These are phyloP conservation scores for Plasmodium knowlesi DNA, from an alignment of 169 alveolate species.

Conservation along the genomic window DNA sequence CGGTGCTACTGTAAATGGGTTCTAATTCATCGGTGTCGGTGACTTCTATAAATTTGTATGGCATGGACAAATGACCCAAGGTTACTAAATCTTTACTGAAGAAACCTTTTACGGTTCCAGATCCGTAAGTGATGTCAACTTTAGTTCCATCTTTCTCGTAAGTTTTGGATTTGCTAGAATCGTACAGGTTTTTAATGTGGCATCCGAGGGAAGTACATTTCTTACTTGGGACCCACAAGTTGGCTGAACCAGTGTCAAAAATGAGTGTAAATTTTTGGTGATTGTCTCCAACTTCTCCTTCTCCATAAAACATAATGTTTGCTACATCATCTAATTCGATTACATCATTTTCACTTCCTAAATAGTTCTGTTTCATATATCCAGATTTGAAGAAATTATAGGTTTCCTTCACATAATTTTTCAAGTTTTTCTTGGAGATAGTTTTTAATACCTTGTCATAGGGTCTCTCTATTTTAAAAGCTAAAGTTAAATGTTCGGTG, in stretches of 20 bases:
- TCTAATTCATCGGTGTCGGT: conserved; percentile 64
- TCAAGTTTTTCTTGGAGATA: conserved; percentile 18
- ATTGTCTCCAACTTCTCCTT: conserved; percentile 50
- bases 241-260: conserved; percentile 87
- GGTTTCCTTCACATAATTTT: conserved; percentile 26
- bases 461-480: conserved; percentile 41
- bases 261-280: conserved; percentile 34
- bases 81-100: conserved; percentile 78
- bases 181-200: conserved; percentile 77
- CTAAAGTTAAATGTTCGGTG: conserved; percentile 20
- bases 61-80: conserved; percentile 71
- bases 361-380: conserved; percentile 1
- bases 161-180: conserved; percentile 78
- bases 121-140: conserved; percentile 82
- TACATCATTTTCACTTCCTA: conserved; percentile 43
- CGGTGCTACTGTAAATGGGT: conserved; percentile 32
- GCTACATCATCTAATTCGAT: conserved; percentile 52
- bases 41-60: conserved; percentile 76
- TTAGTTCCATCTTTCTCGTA: conserved; percentile 78
- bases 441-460: conserved; percentile 29
- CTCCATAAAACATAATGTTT: conserved; percentile 48
- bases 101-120: conserved; percentile 83
- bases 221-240: conserved; percentile 85
- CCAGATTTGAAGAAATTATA: conserved; percentile 27
- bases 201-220: conserved; percentile 78